Evolutionary conservation across 345 rosid genomes (phyloP), one percentile per base, ranked within the genome.

Genomic region (Rhodamnia argentea): DNA sequence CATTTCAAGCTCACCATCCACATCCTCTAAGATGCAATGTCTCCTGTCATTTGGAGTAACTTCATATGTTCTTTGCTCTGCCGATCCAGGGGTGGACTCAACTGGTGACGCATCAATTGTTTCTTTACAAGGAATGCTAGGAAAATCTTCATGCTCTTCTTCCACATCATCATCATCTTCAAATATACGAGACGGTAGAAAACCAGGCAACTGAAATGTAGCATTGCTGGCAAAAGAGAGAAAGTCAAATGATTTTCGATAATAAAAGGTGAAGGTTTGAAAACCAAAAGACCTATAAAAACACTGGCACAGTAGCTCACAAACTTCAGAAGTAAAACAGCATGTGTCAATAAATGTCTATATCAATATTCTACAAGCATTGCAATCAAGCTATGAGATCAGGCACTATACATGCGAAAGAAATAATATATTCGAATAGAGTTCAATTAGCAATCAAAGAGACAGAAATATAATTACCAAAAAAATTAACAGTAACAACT

Each of bases 1-100:
- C 98, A 94, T 94, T 91, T 94, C 99, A 85, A 95, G 94, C 89
- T 93, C 99, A 86, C 93, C 96, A 87, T 94, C 96, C 57, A 92
- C 95, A 83, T 96, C 98, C 90, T 94, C 95, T 86, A 97, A 91
- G 83, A 94, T 92, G 88, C 94, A 89, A 76, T 94, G 96, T 50
- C 91, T 92, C 91, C 94, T 91, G 87, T 94, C 95, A 90, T 74
- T 92, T 51, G 91, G 92, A 55, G 95, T 91, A 84, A 84, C 90
- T 20, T 82, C 58, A 85, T 60, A 86, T 78, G 90, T 84, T 89
- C 94, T 95, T 83, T 88, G 84, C 85, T 92, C 96, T 74, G 88
- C 91, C 54, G 91, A 86, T 84, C 88, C 88, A 89, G 40, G 84
- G 85, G 82, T 84, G 50, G 91, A 88, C 88, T 92, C 91, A 47